phyloP scores from a whole-genome alignment of 1,139 yeast species.

The Saccharomyces pastorianus region DNA sequence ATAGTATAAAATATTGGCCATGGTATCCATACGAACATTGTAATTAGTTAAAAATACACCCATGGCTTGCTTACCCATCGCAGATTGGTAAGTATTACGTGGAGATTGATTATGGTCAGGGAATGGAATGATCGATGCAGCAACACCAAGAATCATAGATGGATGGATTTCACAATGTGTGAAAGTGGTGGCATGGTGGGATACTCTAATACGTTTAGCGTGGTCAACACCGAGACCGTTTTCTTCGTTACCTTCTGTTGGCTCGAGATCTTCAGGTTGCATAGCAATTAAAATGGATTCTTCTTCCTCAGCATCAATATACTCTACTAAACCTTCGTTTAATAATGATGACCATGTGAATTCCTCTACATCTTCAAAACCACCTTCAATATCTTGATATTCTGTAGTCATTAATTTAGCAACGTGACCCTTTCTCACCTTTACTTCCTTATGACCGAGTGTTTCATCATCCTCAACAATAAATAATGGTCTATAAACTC shows the following conservation, averaged over 20 bases:
- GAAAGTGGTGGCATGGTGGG: conserved; percentile 70
- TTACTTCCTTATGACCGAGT: conserved; percentile 64
- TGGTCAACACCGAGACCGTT: conserved; percentile 37
- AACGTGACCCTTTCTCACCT: conserved; percentile 77
- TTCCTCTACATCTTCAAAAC: conserved; percentile 48
- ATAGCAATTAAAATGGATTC: conserved; percentile 97
- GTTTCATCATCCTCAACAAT: conserved; percentile 81
- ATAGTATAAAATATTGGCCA: conserved; percentile 94
- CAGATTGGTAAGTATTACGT: conserved; percentile 97
- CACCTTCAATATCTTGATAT: conserved; percentile 44
- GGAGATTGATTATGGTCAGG: conserved; percentile 99
- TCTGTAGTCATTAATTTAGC: conserved; percentile 60
- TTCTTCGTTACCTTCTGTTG: conserved; percentile 47
- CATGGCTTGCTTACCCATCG: conserved; percentile 99
- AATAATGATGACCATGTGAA: conserved; percentile 84
- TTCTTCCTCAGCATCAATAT: conserved; percentile 95
- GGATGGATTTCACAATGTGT: conserved; percentile 99
- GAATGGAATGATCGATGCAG: conserved; percentile 97
- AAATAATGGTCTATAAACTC: conserved; percentile 91
- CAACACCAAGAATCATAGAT: conserved; percentile 96
- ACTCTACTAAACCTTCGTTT: conserved; percentile 81
- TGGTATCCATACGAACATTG: conserved; percentile 96
- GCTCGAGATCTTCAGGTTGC: conserved; percentile 94
- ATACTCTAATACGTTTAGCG: conserved; percentile 81
- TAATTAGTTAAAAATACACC: conserved; percentile 97